A percentile compares a stretch with the other conserved stretches of the same genome.
phyloP scores from a whole-genome alignment of 257 asterid species.

The Parsonsia alboflavescens region DNA sequence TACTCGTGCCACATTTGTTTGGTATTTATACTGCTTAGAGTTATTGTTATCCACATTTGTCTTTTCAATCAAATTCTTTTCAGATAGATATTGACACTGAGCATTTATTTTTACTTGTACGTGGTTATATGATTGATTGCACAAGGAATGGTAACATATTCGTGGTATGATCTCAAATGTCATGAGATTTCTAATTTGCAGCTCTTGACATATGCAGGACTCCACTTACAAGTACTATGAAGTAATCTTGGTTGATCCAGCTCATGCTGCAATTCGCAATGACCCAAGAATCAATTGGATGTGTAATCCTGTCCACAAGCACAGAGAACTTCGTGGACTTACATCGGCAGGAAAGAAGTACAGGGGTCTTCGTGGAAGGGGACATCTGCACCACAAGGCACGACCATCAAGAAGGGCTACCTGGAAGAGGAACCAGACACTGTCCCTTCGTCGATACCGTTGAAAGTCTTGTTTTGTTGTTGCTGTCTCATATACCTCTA shows the following conservation, averaged over 20 bases:
- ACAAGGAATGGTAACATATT: neutral
- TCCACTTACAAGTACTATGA: conserved; percentile 20
- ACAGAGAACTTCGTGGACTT: conserved; percentile 19
- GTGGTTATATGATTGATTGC: neutral
- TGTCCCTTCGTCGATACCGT: conserved; percentile 18
- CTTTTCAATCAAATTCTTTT: neutral
- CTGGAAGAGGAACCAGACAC: conserved; percentile 20
- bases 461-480: neutral
- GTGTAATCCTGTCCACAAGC: conserved; percentile 17
- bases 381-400: conserved; percentile 15
- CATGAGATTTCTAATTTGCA: neutral
- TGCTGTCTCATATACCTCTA: neutral
- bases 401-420: conserved; percentile 20
- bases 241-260: conserved; percentile 18
- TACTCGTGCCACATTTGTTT: too few relatives aligned
- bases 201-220: conserved; percentile 2
- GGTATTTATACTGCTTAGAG: too few relatives aligned
- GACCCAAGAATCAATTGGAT: conserved; percentile 21
- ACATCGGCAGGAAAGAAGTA: conserved; percentile 15
- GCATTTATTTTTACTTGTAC: neutral
- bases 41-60: neutral
- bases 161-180: neutral
- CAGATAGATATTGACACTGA: too few relatives aligned
- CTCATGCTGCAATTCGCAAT: conserved; percentile 16
- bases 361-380: conserved; percentile 17